These are phyloP conservation scores for Wickerhamiella parazyma DNA, from an alignment of 805 yeast genomes.

Conservation along the genomic window DNA sequence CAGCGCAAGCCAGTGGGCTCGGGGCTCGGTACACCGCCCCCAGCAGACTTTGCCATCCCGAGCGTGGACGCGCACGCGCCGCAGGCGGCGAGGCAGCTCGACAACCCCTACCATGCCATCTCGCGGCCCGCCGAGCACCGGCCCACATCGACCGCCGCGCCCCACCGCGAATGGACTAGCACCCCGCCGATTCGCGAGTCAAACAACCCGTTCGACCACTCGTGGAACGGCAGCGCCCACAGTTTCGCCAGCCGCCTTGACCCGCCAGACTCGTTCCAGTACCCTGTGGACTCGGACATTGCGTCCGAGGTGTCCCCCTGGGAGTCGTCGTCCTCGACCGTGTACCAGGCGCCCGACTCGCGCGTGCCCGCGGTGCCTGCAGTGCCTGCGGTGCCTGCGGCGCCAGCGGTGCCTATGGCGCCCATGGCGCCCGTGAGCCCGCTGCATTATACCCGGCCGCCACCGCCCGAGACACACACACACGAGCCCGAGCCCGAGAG, in stretches of 20 bases:
- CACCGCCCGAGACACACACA: not conserved
- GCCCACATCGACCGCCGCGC: slow-evolving; percentile 3
- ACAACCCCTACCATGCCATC: slow-evolving; percentile 18
- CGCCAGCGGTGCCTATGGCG: not conserved
- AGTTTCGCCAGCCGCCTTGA: no score
- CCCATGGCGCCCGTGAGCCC: not conserved
- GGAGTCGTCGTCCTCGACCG: not conserved
- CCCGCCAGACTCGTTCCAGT: not conserved
- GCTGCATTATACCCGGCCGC: not conserved
- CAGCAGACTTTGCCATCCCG: slow-evolving; percentile 13
- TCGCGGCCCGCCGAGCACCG: slow-evolving; percentile 10
- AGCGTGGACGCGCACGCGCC: slow-evolving; percentile 5
- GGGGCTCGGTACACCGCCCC: slow-evolving; percentile 16
- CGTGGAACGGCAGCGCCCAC: not conserved
- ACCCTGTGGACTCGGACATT: not conserved
- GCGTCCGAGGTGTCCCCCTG: not conserved
- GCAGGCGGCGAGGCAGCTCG: slow-evolving; percentile 11
- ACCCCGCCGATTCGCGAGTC: not conserved
- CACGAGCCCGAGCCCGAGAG: not conserved
- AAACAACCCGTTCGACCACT: not conserved
- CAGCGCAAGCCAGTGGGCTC: slow-evolving; percentile 20
- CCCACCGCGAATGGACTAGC: slow-evolving; percentile 1
- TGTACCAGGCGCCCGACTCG: not conserved
- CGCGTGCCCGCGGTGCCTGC: not conserved
- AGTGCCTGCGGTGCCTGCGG: not conserved